Base-by-base conservation (phyloP, 306 rosid species). In the Bauhinia variegata region DNA sequence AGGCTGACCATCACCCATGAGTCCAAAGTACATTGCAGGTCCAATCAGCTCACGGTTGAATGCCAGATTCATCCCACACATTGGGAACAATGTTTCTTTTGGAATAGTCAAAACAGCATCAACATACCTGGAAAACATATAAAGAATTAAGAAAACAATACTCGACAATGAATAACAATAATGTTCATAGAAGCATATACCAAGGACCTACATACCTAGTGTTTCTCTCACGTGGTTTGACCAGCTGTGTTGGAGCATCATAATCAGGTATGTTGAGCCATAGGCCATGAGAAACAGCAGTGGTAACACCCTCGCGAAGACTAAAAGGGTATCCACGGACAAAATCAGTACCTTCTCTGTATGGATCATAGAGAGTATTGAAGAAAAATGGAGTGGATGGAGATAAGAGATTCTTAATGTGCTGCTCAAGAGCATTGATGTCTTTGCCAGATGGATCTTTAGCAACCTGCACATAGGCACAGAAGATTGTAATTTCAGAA, bases 1-100 rank as follows among this genome's bases (percentile, higher is more conserved):
- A 18, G 95, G 97, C 72, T 91, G 97, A 73, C 97, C 97, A 54
- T 91, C 97, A 70, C 97, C 97, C 95, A 91, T 88, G 67, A 91
- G 97, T 67, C 97, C 97, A 60, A 91, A 91, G 77, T 91, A 91
- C 97, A 91, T 91, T 11, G 95, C 97, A 39, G 97, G 89, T 72
- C 97, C 97, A 63, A 91, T 91, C 42, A 91, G 89, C 63, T 88
- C 84, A 6, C 97, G 92, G 71, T 91, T 28, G 46, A 91, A 91
- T 6, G 86, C 92, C 65, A 91, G 80, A 74, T 91, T 91, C 97
- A 91, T 91, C 33, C 97, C 97, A 43, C 97, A 91, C 97, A 91
- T 85, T 68, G 97, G 97, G 80, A 88, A 91, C 65, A 91, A 74
- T 37, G 92, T 84, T 71, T 87, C 89, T 57, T 91, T 88, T 11